phyloP scores from a whole-genome alignment of 768 basidiomycete genomes.

The Pisolithus marmoratus region DNA sequence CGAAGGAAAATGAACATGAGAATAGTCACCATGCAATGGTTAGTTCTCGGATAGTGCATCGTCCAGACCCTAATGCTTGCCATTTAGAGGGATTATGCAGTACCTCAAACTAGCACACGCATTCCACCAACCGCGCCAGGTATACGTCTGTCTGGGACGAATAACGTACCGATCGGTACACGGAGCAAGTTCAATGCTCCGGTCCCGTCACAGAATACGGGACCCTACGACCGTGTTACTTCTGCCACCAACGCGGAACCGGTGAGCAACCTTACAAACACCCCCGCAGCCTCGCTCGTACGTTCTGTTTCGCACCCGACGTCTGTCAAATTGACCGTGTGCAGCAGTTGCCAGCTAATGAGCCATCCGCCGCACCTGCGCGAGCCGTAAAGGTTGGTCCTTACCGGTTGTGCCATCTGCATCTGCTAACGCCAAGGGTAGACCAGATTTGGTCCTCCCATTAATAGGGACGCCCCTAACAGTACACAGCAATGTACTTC shows the following conservation, averaged over 20 bases:
- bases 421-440: conserved; percentile 2
- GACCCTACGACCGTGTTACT: not conserved
- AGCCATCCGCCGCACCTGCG: conserved; percentile 9
- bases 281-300: conserved; percentile 14
- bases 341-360: conserved; percentile 12
- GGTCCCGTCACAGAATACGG: not conserved
- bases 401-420: too few relatives aligned
- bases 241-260: conserved; percentile 19
- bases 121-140: conserved; percentile 11
- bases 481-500: conserved; percentile 7
- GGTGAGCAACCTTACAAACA: conserved; percentile 8
- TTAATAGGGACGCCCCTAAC: conserved; percentile 16
- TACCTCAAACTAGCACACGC: conserved; percentile 9
- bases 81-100: conserved; percentile 17
- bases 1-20: conserved; percentile 12
- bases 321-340: not conserved
- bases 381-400: conserved; percentile 11
- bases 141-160: conserved; percentile 27
- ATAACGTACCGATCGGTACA: conserved; percentile 26
- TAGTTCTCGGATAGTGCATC: conserved; percentile 3
- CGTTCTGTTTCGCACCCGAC: not conserved
- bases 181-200: conserved; percentile 18
- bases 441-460: conserved; percentile 31
- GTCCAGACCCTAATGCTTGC: not conserved
- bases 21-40: conserved; percentile 15